Evolutionary conservation across 129 eudicot genomes (phyloP), one percentile per base, ranked within the genome.

Genomic region (Lactuca sativa): DNA sequence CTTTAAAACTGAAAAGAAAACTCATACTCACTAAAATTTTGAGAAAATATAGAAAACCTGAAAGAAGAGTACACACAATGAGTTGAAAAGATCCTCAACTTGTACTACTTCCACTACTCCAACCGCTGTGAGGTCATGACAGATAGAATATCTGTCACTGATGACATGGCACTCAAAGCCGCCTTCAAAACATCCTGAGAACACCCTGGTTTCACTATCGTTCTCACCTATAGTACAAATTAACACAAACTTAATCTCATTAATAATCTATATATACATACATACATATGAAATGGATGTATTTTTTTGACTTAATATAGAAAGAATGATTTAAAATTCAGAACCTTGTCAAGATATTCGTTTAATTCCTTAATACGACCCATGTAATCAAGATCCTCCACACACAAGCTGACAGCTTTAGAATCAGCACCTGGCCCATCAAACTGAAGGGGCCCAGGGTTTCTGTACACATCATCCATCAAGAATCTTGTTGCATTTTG

Each of bases 341-440:
- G 48, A 66, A 95, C 99, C 97, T 95, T 85, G 70, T 95, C 96
- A 40, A 95, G 97, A 82, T 95, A 80, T 25, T 85, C 96, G 38
- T 85, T 83, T 82, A 95, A 76, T 51, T 87, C 78, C 83, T 95
- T 95, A 75, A 95, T 87, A 21, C 99, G 97, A 11, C 99, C 99
- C 97, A 95, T 95, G 81, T 95, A 95, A 77, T 95, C 97, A 78
- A 87, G 88, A 68, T 90, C 99, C 77, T 95, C 99, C 66, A 95
- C 97, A 56, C 99, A 95, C 59, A 95, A 73, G 62, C 81, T 83
- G 47, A 95, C 87, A 44, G 96, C 87, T 75, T 85, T 95, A 4
- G 99, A 86, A 87, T 95, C 97, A 5, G 99, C 95, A 81, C 99
- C 96, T 4, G 97, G 97, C 40, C 99, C 97, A 36, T 95, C 99